Evolutionary conservation across 1,284 basidiomycete genomes (phyloP), one percentile per base, ranked within the genome.

Genomic region (Malassezia sympodialis): DNA sequence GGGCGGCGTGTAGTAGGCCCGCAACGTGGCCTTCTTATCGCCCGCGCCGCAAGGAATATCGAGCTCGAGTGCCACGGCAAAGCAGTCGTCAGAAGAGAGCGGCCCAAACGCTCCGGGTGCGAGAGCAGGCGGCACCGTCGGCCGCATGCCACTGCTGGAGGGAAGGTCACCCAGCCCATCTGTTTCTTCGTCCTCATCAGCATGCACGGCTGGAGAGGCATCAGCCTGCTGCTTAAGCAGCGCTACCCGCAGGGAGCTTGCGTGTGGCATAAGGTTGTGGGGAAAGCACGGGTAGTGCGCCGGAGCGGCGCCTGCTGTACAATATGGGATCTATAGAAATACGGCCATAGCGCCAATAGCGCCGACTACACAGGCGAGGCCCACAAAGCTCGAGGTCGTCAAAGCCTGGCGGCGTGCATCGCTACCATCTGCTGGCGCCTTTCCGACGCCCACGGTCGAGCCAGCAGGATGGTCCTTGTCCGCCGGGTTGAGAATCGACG

Each of bases 1-100:
- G 1, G 69, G 70, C 7, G 70, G 67, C 4, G 72, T 71, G 51
- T 67, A 72, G 61, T 74, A 74, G 21, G 67, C 31, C 78, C 80
- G 21, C 81, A 81, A 26, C 0, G 56, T 58, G 7, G 60, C 66
- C 19, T 15, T 46, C 27, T 24, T n/a, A 2, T 30, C 41, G n/a
- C 51, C 50, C 8, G 27, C 47, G 3, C 14, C 15, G 2, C 60
- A 56, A 2, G 53, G 49, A 8, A 75, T 62, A 28, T 69, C 63
- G 7, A 75, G 65, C 23, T 71, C 66, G 7, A 75, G 54, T 1
- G 73, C 71, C 12, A 67, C 41, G 26, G 65, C 58, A 51, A 75
- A 75, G 49, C 54, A 73, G 35, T 60, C 68, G 27, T 65, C 61
- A 5, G 70, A 63, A 30, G 57, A 56, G 11, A 67, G 46, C 4